Percentiles rank a stretch among this genome's conserved stretches.
Evolutionary conservation across 805 yeast genomes (phyloP).

Genomic region (Scheffersomyces amazonensis): DNA sequence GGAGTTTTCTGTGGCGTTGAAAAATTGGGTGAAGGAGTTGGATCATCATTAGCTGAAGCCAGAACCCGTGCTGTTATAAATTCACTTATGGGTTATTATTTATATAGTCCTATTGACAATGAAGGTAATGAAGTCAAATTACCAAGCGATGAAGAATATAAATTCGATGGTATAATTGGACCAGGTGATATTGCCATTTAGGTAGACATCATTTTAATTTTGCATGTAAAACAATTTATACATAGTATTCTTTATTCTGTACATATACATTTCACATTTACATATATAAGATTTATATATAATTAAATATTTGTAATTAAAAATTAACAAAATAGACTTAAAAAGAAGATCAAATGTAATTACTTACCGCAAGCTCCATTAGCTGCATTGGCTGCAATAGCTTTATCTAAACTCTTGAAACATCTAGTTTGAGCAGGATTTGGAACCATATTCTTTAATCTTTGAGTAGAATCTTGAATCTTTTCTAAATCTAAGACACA

Average conservation of each 20-base stretch:
- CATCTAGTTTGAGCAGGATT: constrained; percentile 11
- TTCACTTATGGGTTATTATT: constrained; percentile 87
- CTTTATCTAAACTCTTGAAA: constrained; percentile 5
- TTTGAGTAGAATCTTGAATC: constrained; percentile 5
- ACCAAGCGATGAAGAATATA: constrained; percentile 57
- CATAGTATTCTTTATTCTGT: too few relatives aligned
- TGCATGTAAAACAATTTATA: too few relatives aligned
- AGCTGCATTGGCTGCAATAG: constrained; percentile 2
- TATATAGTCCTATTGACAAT: constrained; percentile 72
- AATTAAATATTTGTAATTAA: too few relatives aligned
- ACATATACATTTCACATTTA: too few relatives aligned
- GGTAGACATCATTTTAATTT: too few relatives aligned
- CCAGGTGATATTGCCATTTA: constrained; percentile 44
- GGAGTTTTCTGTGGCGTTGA: constrained; percentile 85
- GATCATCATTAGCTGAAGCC: constrained; percentile 86
- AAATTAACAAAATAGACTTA: too few relatives aligned
- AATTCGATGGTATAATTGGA: constrained; percentile 40
- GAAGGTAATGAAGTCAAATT: constrained; percentile 41
- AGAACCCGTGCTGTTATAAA: constrained; percentile 88
- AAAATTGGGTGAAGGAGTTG: constrained; percentile 92
- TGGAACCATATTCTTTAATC: constrained; percentile 8
- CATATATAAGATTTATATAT: too few relatives aligned
- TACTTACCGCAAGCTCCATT: constrained; percentile 10
- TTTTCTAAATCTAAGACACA: constrained; percentile 9
- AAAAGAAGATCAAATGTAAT: too few relatives aligned